Base-by-base conservation (phyloP, 2,329 filamentous ascomycete species). In the Chrysoporthe deuterocubensis region DNA sequence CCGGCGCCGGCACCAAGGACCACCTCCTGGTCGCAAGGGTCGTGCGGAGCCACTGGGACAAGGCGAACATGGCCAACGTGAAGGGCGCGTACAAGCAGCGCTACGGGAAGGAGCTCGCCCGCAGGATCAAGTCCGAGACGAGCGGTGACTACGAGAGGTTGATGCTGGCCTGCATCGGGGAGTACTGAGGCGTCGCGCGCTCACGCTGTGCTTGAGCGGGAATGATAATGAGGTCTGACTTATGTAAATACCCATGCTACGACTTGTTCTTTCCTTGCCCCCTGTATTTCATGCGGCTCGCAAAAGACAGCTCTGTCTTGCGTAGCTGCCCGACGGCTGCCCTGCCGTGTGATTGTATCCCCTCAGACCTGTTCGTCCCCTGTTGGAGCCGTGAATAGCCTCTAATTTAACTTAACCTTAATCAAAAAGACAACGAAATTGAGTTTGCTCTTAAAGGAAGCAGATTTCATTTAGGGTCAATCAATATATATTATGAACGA, bases 1-100 rank as follows among this genome's bases (percentile, higher is more conserved):
- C 88, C 1, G 96, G 95, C 0, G 74, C 91, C 71, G 95, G 95
- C 2, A 98, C 96, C 13, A 95, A 96, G 78, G 94, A 99, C 71
- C 82, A 89, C 43, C 83, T 94, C 9, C 85, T 98, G 3, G 87
- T 96, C 18, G 85, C 90, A 40, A 85, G 94, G n/a, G 85, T 96
- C 4, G 87, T 97, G 1, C 85, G 92, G 32, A 84, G 87, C 61
- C 95, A 98, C 78, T 98, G 95, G 95, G 89, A 97, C 75, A 84
- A 85, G 48, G 84, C 83, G 65, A 88, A 92, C 72, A 84, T 97
- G 83, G 87, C 89, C 62, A 90, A 92, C 72, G 90, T 97, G 67
- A 94, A 92, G 79, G 85, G 83, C 0, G 93, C 92, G 11, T 98
- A 94, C 78, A 83, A 89, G 74, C 87, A 91, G 73, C 85, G 85